Conservation (phyloP, 495 filamentous ascomycete species). For the Alectoria sarmentosa region DNA sequence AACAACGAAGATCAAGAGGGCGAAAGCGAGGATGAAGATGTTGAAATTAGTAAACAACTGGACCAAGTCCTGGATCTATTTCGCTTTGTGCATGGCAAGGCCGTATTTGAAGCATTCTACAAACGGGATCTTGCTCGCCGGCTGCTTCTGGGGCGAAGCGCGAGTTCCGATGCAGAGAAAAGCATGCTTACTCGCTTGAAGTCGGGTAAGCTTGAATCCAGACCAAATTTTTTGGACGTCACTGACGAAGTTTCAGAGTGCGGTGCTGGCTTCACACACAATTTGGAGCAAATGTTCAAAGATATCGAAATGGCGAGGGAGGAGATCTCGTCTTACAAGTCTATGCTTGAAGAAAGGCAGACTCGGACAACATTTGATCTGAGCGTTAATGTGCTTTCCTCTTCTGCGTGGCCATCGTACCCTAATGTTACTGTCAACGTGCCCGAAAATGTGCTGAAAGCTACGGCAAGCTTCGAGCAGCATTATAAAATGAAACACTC, state of each 20-base stretch:
- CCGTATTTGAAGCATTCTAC: slow-evolving; percentile 97
- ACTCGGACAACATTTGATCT: slow-evolving; percentile 60
- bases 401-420: slow-evolving; percentile 88
- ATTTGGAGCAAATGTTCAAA: slow-evolving; percentile 98
- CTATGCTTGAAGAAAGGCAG: slow-evolving; percentile 42
- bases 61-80: slow-evolving; percentile 91
- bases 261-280: slow-evolving; percentile 87
- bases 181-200: slow-evolving; percentile 90
- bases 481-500: slow-evolving; percentile 84
- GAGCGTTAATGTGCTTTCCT: slow-evolving; percentile 76
- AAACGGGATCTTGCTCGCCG: slow-evolving; percentile 91
- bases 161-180: slow-evolving; percentile 88
- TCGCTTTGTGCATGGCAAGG: slow-evolving; percentile 94
- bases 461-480: slow-evolving; percentile 64
- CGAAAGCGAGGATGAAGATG: slow-evolving; percentile 69
- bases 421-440: slow-evolving; percentile 71
- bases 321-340: slow-evolving; percentile 72
- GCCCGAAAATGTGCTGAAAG: slow-evolving; percentile 59
- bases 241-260: slow-evolving; percentile 53
- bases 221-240: slow-evolving; percentile 9
- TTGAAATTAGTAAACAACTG: slow-evolving; percentile 80
- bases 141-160: slow-evolving; percentile 82
- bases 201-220: slow-evolving; percentile 43
- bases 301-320: slow-evolving; percentile 87
- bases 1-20: slow-evolving; percentile 49